These are phyloP conservation scores for Trebouxiophyceae sp. DNA, from an alignment of 163 green algal genomes.

Conservation along the genomic window DNA sequence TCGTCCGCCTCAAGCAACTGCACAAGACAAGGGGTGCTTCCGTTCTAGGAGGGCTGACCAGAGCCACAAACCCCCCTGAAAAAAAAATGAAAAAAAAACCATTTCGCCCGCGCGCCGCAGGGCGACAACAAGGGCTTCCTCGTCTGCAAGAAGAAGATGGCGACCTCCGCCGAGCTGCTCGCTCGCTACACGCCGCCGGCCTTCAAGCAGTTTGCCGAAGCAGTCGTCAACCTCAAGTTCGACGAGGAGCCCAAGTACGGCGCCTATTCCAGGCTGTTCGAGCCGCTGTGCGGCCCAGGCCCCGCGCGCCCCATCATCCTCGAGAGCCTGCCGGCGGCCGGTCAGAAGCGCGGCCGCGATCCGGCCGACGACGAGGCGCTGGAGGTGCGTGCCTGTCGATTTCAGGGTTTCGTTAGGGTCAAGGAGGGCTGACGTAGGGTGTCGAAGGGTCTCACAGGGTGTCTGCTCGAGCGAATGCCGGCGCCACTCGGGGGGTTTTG, in stretches of 20 bases:
- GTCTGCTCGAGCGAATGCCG: too few species aligned
- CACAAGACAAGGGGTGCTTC: too few species aligned
- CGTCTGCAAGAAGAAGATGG: constrained; percentile 99
- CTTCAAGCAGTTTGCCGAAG: constrained; percentile 94
- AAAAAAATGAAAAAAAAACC: too few species aligned
- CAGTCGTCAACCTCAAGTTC: constrained; percentile 98
- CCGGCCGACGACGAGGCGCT: constrained; percentile 40
- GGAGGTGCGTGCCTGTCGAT: too few species aligned
- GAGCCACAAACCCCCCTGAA: too few species aligned
- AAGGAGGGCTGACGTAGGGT: too few species aligned
- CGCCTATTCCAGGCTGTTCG: constrained; percentile 80
- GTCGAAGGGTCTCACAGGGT: too few species aligned
- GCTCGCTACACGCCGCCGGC: constrained; percentile 89
- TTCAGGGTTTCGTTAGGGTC: too few species aligned
- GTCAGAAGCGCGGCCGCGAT: constrained; percentile 87
- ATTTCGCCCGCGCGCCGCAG: too few species aligned
- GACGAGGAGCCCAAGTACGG: constrained; percentile 97
- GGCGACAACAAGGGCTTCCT: constrained; percentile 97
- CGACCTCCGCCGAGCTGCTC: constrained; percentile 89
- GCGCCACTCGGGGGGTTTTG: too few species aligned
- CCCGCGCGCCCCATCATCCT: constrained; percentile 71
- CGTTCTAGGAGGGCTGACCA: too few species aligned
- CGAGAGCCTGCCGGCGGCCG: constrained; percentile 42
- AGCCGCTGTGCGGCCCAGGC: constrained; percentile 67
- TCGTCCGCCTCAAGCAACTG: too few species aligned